These are phyloP conservation scores for Pythium diclinum DNA, from an alignment of 352 stramenopile species.

Conservation along the genomic window DNA sequence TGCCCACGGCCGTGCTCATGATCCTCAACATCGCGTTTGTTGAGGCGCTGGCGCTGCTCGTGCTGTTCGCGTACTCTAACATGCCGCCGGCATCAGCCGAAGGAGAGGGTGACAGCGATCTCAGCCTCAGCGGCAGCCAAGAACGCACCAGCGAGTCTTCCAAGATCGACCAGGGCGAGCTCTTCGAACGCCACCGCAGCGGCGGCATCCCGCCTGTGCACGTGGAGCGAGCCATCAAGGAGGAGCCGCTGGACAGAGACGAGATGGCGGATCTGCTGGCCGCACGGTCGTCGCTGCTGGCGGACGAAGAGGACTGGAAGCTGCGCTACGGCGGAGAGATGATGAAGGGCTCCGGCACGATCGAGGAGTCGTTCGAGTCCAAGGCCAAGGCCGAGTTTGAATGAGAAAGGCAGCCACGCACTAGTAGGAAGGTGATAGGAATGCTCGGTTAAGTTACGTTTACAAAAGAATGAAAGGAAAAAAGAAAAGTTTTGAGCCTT, in stretches of 20 bases:
- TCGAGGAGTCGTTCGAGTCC: background rate
- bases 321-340: slow-evolving; percentile 23
- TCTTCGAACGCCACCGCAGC: slow-evolving; percentile 25
- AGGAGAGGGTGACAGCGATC: slow-evolving; percentile 10
- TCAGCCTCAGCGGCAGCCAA: slow-evolving; percentile 5
- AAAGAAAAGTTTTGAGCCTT: background rate
- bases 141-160: slow-evolving; percentile 1
- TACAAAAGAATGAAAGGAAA: background rate
- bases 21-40: slow-evolving; percentile 80
- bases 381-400: slow-evolving; percentile 1
- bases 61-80: slow-evolving; percentile 66
- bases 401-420: background rate
- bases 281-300: slow-evolving; percentile 21
- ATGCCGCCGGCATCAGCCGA: slow-evolving; percentile 27
- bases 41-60: slow-evolving; percentile 56
- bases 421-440: background rate
- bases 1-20: slow-evolving; percentile 63
- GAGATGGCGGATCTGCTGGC: background rate
- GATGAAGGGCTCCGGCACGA: background rate
- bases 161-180: slow-evolving; percentile 25
- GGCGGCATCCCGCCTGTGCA: slow-evolving; percentile 33
- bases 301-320: slow-evolving; percentile 32
- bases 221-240: slow-evolving; percentile 37
- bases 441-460: slow-evolving; percentile 14
- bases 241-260: slow-evolving; percentile 28